Evolutionary conservation across 2,329 filamentous ascomycete species (phyloP).

Genomic region (Gyromitra esculenta): DNA sequence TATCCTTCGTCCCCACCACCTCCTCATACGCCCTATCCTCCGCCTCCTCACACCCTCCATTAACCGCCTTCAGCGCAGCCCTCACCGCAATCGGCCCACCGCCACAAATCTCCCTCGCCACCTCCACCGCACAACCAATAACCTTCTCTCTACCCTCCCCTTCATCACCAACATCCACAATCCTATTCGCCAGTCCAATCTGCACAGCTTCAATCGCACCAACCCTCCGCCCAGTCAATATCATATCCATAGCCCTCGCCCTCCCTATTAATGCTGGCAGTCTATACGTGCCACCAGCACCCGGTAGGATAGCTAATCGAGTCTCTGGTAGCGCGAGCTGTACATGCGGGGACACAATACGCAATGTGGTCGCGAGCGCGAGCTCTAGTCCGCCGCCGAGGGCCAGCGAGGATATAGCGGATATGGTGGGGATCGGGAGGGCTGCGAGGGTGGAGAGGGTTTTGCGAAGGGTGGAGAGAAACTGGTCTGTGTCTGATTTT

Average conservation of each 20-base stretch:
- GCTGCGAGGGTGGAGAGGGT: constrained; percentile 78
- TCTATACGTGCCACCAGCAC: constrained; percentile 90
- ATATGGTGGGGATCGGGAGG: constrained; percentile 89
- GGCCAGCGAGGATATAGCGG: constrained; percentile 83
- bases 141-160: constrained; percentile 59
- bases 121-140: constrained; percentile 62
- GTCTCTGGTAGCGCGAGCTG: constrained; percentile 89
- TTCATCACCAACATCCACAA: constrained; percentile 70
- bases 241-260: constrained; percentile 83
- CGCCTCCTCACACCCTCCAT: constrained; percentile 75
- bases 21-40: constrained; percentile 88
- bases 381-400: constrained; percentile 95
- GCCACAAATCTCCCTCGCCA: constrained; percentile 76
- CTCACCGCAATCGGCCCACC: constrained; percentile 85
- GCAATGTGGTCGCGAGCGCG: constrained; percentile 86
- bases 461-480: constrained; percentile 77
- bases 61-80: constrained; percentile 81
- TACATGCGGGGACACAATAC: constrained; percentile 82
- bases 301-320: constrained; percentile 89
- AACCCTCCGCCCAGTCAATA: constrained; percentile 89
- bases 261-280: constrained; percentile 83
- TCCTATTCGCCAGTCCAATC: constrained; percentile 85
- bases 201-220: constrained; percentile 81
- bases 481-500: constrained; percentile 74
- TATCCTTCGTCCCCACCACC: constrained; percentile 84